Evolutionary conservation across 78 protist species (phyloP), one percentile per base, ranked within the genome.

Genomic region (Goniomonas avonlea): DNA sequence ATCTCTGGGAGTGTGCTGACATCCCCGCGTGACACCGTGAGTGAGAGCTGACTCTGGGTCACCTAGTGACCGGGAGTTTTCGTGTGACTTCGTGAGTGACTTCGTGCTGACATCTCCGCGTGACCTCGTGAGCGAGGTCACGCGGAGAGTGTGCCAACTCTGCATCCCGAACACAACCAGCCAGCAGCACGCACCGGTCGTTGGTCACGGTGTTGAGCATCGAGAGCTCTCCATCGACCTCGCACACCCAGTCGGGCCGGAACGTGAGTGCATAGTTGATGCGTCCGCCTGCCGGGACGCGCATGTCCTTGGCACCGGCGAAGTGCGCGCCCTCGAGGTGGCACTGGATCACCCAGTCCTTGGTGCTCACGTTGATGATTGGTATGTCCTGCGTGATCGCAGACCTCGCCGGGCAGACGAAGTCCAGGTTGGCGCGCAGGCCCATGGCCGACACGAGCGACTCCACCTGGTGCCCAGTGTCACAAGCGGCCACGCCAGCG

Each of bases 321-420:
- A 86, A 86, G 69, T 59, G 38, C 65, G 65, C 63, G 29, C 87
- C 90, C 8, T 9, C 0, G 38, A 86, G 78, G 50, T 32, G 3
- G 15, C 63, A 75, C 37, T 3, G 8, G 21, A 80, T 7, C 17
- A 1, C 9, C 84, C 84, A 80, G 7, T 29, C 58, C 32, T 9
- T 3, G 5, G 34, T 48, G 29, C 37, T 53, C 31, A 3, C 21
- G 55, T 83, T 83, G 48, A 66, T n/a, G 50, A 83, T 15, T 13
- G 87, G 87, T 35, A 83, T 71, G 43, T 77, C 78, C 75, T 83
- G 87, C 38, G 47, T 15, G 5, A 83, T 18, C 11, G 77, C 3
- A 27, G 34, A 29, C 11, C 87, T 27, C 56, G 83, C 87, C 25
- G 69, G 58, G 38, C 50, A 45, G 20, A 5, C 18, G 66, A 83